These are phyloP conservation scores for Boletellus ananiceps DNA, from an alignment of 768 basidiomycete genomes.

Conservation along the genomic window DNA sequence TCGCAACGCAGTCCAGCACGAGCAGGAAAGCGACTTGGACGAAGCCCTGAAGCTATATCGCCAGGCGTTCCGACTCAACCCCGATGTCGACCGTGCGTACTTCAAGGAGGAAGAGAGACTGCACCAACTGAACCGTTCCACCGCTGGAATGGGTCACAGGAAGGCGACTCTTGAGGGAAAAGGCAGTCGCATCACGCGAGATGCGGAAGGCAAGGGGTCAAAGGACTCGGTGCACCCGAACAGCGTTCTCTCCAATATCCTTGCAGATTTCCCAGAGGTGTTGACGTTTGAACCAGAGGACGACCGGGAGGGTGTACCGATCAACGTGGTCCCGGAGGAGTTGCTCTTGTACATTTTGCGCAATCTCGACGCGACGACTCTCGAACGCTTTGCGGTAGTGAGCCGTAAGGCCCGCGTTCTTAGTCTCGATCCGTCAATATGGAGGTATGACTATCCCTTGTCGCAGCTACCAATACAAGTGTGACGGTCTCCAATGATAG, in stretches of 20 bases:
- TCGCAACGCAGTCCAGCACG: constrained; percentile 61
- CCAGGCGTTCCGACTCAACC: constrained; percentile 71
- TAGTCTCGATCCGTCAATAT: constrained; percentile 63
- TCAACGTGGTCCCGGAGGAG: constrained; percentile 72
- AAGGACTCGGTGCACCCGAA: constrained; percentile 16
- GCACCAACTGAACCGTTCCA: constrained; percentile 9
- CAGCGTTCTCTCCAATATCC: constrained; percentile 44
- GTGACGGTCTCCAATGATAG: constrained; percentile 34
- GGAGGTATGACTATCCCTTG: constrained; percentile 53
- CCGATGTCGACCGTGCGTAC: constrained; percentile 72
- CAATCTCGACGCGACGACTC: constrained; percentile 55
- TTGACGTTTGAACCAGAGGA: constrained; percentile 66
- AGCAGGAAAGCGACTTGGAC: constrained; percentile 71
- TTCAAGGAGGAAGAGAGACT: constrained; percentile 46
- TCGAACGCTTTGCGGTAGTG: constrained; percentile 76
- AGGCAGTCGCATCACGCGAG: constrained; percentile 68
- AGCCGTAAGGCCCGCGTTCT: constrained; percentile 72
- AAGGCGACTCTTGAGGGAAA: constrained; percentile 73
- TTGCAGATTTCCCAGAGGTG: constrained; percentile 44
- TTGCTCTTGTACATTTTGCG: constrained; percentile 64
- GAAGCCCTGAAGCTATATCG: constrained; percentile 75
- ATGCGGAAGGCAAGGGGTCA: constrained; percentile 33
- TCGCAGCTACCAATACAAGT: not conserved
- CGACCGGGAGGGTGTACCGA: constrained; percentile 50
- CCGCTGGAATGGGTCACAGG: constrained; percentile 49